Base-by-base conservation (phyloP, 2,329 filamentous ascomycete species). In the Neonectria sp. region DNA sequence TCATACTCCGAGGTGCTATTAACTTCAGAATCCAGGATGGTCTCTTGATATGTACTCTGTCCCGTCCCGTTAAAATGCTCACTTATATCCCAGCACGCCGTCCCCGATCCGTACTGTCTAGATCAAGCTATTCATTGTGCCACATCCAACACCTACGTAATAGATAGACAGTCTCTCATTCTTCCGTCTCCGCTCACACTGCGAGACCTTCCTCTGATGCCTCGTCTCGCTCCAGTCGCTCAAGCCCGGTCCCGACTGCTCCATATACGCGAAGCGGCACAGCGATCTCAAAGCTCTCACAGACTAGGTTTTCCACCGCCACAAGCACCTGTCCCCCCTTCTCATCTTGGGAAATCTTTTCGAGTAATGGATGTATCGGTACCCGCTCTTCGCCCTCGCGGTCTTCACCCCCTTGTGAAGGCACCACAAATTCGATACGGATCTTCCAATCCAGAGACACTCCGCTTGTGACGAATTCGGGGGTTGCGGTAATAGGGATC, bases 391-490 rank as follows among this genome's bases (percentile, higher is more conserved):
- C 68, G 33, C 65, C 55, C 2, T 64, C 68, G 31, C 72, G 60
- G 12, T 65, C 67, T 24, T 76, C 75, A 12, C 68, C 68, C 48
- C 77, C 72, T 45, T 87, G 78, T 21, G 87, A 89, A 6, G 93
- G 91, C 6, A 95, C 95, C 29, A 97, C 95, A 81, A 99, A 99
- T 81, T 98, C 95, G 65, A 99, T 90, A 1, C 94, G 86, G 37
- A 99, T 85, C 79, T 92, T 93, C 96, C 96, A 99, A 72, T 94
- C 92, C 29, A 98, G 84, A 70, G 89, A 93, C 4, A 99, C 89
- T 2, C 95, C 95, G 68, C 91, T 97, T 0, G 96, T 99, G 53
- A 97, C 88, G 73, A 99, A 97, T 70, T 96, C 95, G 0, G 96
- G 96, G 1, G 95, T 97, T 0, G 94, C 95, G 15, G 87, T 87